Base-by-base conservation (phyloP, 1,139 yeast species). In the Groenewaldozyma sp. region DNA sequence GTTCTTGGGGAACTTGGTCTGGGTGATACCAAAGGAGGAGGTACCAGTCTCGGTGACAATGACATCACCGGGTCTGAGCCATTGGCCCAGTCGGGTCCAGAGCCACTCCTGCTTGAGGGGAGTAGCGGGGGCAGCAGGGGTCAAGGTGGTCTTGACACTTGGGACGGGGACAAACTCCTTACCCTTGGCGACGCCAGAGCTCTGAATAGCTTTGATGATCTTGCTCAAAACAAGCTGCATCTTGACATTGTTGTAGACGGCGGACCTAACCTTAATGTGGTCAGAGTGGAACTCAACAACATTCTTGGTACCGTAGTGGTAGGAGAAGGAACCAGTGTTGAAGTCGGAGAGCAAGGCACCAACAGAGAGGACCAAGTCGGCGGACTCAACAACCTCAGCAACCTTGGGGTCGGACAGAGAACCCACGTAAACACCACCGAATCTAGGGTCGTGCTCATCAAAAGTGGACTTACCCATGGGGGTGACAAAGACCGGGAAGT, bases 201-300 rank as follows among this genome's bases (percentile, higher is more conserved):
- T 16, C 21, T 31, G 37, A 11, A 49, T 38, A 7, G 32, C 28
- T 18, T 38, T 35, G n/a, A 48, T 61, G 49, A 79, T 67, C 46
- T 67, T 69, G 46, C 66, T 67, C 53, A 84, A 66, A 36, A 76
- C 73, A 54, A 72, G 76, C 63, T 81, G 77, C 93, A 84, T 82
- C 61, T 77, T 80, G 42, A 82, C 78, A 48, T 81, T 81, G 47
- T 82, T 80, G 75, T 76, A 84, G 26, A 77, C 70, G 40, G 94
- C 94, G 52, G 68, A 75, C 59, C 73, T 76, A 61, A 83, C 76
- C 67, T 81, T 81, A 58, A 81, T 76, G 69, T 79, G 74, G 65
- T 82, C 88, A n/a, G 94, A 81, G 65, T 84, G 94, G 75, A 84
- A 80, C 67, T 84, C 94, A 49, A 84, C 75, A 50, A 82, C 72